Evolutionary conservation across 345 rosid genomes (phyloP).

Genomic region (Corymbia maculata): DNA sequence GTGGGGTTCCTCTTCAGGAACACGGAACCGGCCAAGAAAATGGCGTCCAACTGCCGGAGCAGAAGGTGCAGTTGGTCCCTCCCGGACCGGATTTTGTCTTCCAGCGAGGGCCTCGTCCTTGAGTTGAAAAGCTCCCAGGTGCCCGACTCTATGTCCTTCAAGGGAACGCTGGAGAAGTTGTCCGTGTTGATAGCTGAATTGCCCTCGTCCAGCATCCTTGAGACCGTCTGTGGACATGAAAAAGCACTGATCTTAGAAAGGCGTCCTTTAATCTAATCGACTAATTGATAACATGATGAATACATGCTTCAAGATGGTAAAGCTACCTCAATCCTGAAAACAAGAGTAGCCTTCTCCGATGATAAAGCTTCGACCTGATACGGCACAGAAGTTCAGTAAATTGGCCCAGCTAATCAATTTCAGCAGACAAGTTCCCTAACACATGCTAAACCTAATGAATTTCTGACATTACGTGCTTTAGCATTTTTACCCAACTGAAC

Average conservation of each 20-base stretch:
- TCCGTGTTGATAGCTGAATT: slow-evolving; percentile 14
- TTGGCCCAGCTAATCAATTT: background rate
- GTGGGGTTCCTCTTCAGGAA: slow-evolving; percentile 69
- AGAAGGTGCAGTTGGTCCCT: slow-evolving; percentile 62
- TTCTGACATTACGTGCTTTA: background rate
- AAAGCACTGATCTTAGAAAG: background rate
- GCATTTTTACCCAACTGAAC: background rate
- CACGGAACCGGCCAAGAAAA: slow-evolving; percentile 64
- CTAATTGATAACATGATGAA: background rate
- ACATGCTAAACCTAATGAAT: background rate
- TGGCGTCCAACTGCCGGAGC: slow-evolving; percentile 61
- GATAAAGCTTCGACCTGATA: slow-evolving; percentile 83
- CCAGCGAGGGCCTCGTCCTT: slow-evolving; percentile 38
- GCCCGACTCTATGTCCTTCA: slow-evolving; percentile 64
- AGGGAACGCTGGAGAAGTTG: slow-evolving; percentile 11
- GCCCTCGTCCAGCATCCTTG: slow-evolving; percentile 72
- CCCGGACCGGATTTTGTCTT: slow-evolving; percentile 59
- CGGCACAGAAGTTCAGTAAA: background rate
- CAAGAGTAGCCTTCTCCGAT: slow-evolving; percentile 82
- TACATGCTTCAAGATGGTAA: background rate
- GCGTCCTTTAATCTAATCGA: background rate
- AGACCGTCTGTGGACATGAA: slow-evolving; percentile 40
- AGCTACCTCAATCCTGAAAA: slow-evolving; percentile 80
- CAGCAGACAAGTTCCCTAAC: background rate
- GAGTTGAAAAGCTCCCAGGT: slow-evolving; percentile 40